These are phyloP conservation scores for Pseudozyma sp. DNA, from an alignment of 1,284 basidiomycete species.

Conservation along the genomic window DNA sequence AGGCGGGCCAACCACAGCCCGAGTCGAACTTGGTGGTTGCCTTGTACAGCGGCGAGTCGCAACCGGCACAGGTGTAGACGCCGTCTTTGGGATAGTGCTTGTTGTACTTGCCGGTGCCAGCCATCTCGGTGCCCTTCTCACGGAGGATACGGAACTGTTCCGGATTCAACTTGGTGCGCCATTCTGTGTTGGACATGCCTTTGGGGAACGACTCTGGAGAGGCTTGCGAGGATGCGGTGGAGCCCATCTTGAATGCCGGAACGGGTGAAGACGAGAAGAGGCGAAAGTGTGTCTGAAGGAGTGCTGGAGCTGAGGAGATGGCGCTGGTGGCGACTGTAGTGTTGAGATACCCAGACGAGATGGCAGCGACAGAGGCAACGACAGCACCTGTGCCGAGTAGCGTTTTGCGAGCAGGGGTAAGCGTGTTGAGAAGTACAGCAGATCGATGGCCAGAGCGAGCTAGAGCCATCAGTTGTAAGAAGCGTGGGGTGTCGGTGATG, in stretches of 20 bases:
- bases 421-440: constrained; percentile 23
- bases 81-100: constrained; percentile 75
- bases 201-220: constrained; percentile 47
- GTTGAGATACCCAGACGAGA: constrained; percentile 23
- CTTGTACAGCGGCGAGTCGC: constrained; percentile 70
- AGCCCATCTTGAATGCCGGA: constrained; percentile 37
- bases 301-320: constrained; percentile 2
- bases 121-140: constrained; percentile 84
- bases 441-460: constrained; percentile 31
- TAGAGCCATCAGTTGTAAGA: constrained; percentile 27
- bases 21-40: constrained; percentile 90
- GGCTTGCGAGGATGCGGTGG: constrained; percentile 38
- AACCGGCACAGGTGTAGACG: constrained; percentile 74
- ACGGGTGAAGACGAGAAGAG: constrained; percentile 19
- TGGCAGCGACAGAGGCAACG: constrained; percentile 26
- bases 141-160: constrained; percentile 91
- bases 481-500: not conserved
- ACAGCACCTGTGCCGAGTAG: constrained; percentile 31
- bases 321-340: not conserved
- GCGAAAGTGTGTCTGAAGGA: constrained; percentile 6
- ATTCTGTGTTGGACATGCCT: constrained; percentile 82
- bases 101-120: constrained; percentile 83
- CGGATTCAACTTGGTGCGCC: constrained; percentile 82
- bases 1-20: constrained; percentile 97
- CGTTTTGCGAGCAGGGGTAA: constrained; percentile 19